Evolutionary conservation across 1,284 basidiomycete genomes (phyloP).

Genomic region (Austroboletus niveus): DNA sequence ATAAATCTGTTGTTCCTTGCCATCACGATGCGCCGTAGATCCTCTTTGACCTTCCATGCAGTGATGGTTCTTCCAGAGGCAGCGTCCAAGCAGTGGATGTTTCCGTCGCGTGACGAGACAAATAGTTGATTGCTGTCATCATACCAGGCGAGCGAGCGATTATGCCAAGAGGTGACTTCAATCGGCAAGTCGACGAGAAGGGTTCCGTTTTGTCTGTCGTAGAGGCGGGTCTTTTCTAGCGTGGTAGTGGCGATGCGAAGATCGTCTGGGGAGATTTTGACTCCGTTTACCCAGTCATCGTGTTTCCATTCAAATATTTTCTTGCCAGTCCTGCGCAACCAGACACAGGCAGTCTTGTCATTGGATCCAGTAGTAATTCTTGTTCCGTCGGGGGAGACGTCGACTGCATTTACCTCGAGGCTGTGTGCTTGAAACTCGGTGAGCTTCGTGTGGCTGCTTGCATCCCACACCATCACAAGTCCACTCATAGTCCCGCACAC

Average conservation of each 20-base stretch:
- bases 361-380: too few relatives aligned
- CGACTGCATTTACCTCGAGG: background rate
- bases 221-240: background rate
- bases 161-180: background rate
- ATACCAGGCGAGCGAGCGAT: background rate
- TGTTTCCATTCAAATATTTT: background rate
- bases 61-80: background rate
- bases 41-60: background rate
- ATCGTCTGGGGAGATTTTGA: background rate
- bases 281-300: background rate
- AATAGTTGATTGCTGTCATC: background rate
- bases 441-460: background rate
- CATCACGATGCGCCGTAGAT: background rate
- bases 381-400: too few relatives aligned
- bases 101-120: background rate
- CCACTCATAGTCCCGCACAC: background rate
- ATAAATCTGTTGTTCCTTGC: background rate
- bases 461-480: background rate
- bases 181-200: background rate
- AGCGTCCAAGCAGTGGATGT: background rate
- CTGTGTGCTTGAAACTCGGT: background rate
- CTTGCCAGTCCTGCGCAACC: background rate
- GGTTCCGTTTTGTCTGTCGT: background rate
- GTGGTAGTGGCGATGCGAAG: background rate
- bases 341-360: background rate